phyloP scores from a whole-genome alignment of 108 stramenopile genomes.

The Cyclotella distinguenda region DNA sequence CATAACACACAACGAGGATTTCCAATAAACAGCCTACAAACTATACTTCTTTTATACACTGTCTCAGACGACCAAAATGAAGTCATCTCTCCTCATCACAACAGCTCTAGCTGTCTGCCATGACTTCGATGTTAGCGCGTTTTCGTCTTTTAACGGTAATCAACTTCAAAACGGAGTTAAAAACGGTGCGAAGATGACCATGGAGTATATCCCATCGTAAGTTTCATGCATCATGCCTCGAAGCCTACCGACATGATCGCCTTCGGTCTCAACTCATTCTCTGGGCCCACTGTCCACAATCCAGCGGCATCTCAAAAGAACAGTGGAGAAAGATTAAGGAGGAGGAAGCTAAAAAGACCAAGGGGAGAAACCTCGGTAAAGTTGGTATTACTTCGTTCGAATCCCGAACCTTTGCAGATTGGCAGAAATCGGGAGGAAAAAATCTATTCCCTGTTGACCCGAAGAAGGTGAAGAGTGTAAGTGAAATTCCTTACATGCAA shows the following conservation, averaged over 20 bases:
- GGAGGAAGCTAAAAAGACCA: conserved; percentile 62
- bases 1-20: too few relatives aligned
- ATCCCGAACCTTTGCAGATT: conserved; percentile 76
- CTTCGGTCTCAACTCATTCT: neutral
- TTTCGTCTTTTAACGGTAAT: conserved; percentile 61
- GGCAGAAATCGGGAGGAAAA: conserved; percentile 86
- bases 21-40: too few relatives aligned
- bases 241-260: neutral
- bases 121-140: conserved; percentile 41
- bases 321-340: conserved; percentile 84
- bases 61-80: conserved; percentile 24
- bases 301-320: conserved; percentile 73
- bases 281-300: neutral
- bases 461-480: conserved; percentile 63
- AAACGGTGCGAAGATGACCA: conserved; percentile 46
- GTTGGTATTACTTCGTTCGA: conserved; percentile 85
- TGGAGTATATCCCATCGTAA: conserved; percentile 74
- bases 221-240: conserved; percentile 10
- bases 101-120: conserved; percentile 20
- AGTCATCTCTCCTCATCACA: conserved; percentile 32
- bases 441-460: conserved; percentile 90
- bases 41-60: too few relatives aligned
- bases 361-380: conserved; percentile 81
- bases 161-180: conserved; percentile 25
- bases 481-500: conserved; percentile 91